Percentiles rank a stretch among this genome's conserved stretches.
These are phyloP conservation scores for Trichoderma gracile DNA, from an alignment of 2,329 filamentous ascomycete species.

Conservation along the genomic window DNA sequence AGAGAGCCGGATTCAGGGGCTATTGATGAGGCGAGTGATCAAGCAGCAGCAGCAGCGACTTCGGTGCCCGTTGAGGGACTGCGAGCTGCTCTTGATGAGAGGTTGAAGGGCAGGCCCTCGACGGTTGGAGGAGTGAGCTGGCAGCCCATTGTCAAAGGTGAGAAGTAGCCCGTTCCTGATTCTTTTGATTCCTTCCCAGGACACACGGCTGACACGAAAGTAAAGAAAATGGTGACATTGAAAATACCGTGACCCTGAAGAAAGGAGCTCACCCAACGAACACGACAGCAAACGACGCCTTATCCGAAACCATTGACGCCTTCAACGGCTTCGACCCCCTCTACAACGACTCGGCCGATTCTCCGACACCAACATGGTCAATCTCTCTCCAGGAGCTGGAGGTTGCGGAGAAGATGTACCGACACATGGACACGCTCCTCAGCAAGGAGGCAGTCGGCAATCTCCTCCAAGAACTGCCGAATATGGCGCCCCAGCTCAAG, in stretches of 20 bases:
- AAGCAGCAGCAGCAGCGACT: background rate
- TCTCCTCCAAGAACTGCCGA: background rate
- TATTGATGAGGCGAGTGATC: background rate
- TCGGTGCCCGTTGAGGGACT: background rate
- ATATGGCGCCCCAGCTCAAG: background rate
- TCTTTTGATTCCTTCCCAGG: no score
- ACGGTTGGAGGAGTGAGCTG: background rate
- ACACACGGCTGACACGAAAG: background rate
- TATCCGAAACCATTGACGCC: constrained; percentile 22
- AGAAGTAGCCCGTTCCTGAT: background rate
- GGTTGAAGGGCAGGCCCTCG: background rate
- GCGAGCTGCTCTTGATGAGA: background rate
- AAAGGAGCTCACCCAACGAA: background rate
- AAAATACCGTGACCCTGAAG: background rate
- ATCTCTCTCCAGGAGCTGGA: constrained; percentile 18
- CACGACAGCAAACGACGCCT: background rate
- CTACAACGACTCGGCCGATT: background rate
- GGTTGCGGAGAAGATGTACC: constrained; percentile 14
- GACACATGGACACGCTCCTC: background rate
- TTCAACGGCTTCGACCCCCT: constrained; percentile 20
- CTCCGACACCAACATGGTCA: background rate
- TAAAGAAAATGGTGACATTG: background rate
- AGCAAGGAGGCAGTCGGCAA: background rate
- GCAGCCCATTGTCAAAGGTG: constrained; percentile 5
- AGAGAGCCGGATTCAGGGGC: no score